phyloP scores from a whole-genome alignment of 306 rosid species.

The Calophaca sinica region DNA sequence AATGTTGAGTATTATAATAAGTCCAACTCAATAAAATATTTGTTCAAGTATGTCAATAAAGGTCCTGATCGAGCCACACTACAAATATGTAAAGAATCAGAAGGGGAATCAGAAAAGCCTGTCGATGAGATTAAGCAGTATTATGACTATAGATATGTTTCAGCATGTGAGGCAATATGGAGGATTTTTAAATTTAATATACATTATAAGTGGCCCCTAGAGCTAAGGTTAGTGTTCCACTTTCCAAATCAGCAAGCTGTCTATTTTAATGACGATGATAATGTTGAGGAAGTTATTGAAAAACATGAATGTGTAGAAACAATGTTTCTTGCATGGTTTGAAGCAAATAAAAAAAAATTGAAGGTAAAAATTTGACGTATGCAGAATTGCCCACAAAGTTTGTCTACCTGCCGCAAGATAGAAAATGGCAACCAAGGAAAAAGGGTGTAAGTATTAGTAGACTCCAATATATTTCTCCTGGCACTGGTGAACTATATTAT shows the following conservation, averaged over 20 bases:
- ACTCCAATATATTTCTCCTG: not conserved
- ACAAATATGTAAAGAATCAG: not conserved
- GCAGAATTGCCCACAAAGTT: not conserved
- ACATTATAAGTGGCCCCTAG: not conserved
- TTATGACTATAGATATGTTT: not conserved
- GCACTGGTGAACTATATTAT: not conserved
- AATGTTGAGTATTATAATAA: not conserved
- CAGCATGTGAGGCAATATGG: too few species aligned
- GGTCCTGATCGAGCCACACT: not conserved
- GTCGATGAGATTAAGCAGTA: not conserved
- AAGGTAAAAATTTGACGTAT: not conserved
- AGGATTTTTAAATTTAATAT: too few species aligned
- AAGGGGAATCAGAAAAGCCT: not conserved
- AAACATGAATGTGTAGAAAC: not conserved
- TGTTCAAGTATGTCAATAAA: too few species aligned
- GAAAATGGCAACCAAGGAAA: not conserved
- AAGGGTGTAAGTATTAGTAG: not conserved
- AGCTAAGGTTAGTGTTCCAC: not conserved
- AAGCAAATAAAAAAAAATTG: not conserved
- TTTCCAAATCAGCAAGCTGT: not conserved
- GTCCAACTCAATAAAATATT: too few species aligned
- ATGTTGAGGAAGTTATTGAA: not conserved
- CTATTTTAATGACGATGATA: too few species aligned
- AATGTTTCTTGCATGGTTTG: not conserved
- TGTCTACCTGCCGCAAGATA: not conserved